Base-by-base conservation (phyloP, 768 basidiomycete genomes). In the Russula lepida region DNA sequence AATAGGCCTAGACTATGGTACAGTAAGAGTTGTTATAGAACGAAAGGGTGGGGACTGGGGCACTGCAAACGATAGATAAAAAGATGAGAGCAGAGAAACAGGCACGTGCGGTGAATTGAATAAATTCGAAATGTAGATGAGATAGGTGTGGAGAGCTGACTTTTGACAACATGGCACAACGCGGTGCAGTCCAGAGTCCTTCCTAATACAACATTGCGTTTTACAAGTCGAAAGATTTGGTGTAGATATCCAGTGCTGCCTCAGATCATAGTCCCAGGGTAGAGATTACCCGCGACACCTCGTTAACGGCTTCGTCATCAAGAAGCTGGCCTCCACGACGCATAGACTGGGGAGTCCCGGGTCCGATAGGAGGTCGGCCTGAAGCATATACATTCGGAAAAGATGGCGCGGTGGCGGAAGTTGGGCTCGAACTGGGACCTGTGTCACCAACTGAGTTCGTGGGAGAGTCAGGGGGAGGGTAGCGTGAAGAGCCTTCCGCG, bases 321-420 rank as follows among this genome's bases (percentile, higher is more conserved):
- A 79, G 66, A 21, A 67, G 64, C 44, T 67, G 62, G 33, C 69
- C 72, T 65, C 65, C 67, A 13, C 69, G 69, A 35, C 68, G 68
- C n/a, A 69, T 66, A 43, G 67, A 68, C 28, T 68, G 66, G 19
- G 60, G 61, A 17, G 68, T 65, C 9, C 70, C 71, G n/a, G 69
- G 64, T 13, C 58, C 66, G 17, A 69, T 68, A 17, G 66, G 62
- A 46, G 77, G 76, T 58, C 76, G 72, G 27, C 73, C 65, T 12
- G 79, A 75, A 55, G 78, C 88, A 69, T 92, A 92, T 11, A 92
- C 90, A 67, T 88, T 91, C 15, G 89, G 90, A 75, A 92, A 92
- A 12, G 82, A 85, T 47, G 89, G 89, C 21, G 86, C 86, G 6
- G 86, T 87, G 30, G 77, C 83, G 28, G 88, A 89, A 30, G 81